Base-by-base conservation (phyloP, 257 asterid genomes). In the Fraxinus quadrangulata region DNA sequence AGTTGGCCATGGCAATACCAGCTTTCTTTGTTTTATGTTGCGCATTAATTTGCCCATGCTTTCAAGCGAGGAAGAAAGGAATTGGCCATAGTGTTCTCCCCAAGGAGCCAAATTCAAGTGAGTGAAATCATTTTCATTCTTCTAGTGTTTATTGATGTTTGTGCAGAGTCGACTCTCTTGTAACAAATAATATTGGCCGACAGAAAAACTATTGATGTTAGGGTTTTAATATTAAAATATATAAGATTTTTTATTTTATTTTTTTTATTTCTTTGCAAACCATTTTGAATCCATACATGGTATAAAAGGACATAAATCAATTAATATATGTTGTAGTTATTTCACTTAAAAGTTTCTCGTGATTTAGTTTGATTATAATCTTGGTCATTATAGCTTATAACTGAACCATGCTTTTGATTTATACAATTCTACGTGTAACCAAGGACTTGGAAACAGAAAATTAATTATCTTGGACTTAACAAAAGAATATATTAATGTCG, bases 31-130 rank as follows among this genome's bases (percentile, higher is more conserved):
- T 93, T 42, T 78, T 92, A 6, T 92, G 97, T 61, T 93, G 99
- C 67, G 85, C 85, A 21, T 66, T 93, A 67, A 7, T 92, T 51
- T 96, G 99, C 80, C 97, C 99, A 9, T 96, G 99, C 86, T 92
- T 85, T 83, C 96, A 89, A 42, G 82, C 97, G 31, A 90, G 86
- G 85, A 92, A 87, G 83, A 91, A 81, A 73, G 92, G 86, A 73
- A 75, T 83, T 34, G 86, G 75, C 51, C 90, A 85, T 78, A 86
- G 86, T 8, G 90, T 87, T 83, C 87, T 89, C 84, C 84, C 88
- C 26, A 87, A 84, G 87, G 97, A 95, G 76, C 91, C 85, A 42
- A 80, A 73, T 84, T 93, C 97, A 76, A 85, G 99, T 96, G 83
- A 92, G 97, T 89, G 28, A 61, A 73, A 66, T 81, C 75, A 17